Percentiles rank a stretch among this genome's conserved stretches.
These are phyloP conservation scores for Chiua virens DNA, from an alignment of 768 basidiomycete genomes.

Conservation along the genomic window DNA sequence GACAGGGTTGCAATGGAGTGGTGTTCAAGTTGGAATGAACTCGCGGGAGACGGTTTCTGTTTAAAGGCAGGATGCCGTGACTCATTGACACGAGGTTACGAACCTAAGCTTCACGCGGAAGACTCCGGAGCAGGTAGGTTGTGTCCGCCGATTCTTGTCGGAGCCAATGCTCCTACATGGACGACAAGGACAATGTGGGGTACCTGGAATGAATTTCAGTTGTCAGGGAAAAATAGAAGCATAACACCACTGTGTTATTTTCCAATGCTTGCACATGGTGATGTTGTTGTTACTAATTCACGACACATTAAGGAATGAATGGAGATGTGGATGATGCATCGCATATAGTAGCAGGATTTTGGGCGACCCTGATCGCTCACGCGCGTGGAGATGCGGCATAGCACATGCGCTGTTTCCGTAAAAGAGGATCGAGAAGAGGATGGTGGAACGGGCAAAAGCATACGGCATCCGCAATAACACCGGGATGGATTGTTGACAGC, in stretches of 20 bases:
- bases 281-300: neutral
- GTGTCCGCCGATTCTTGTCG: neutral
- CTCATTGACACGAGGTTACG: slow-evolving; percentile 16
- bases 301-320: slow-evolving; percentile 3
- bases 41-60: slow-evolving; percentile 10
- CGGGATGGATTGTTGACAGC: neutral
- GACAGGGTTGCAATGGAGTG: slow-evolving; percentile 21
- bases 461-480: slow-evolving; percentile 22
- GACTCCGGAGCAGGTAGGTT: neutral
- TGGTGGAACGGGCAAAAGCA: slow-evolving; percentile 2
- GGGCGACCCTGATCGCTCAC: slow-evolving; percentile 19
- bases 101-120: slow-evolving; percentile 7
- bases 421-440: neutral
- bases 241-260: neutral
- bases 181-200: neutral
- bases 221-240: slow-evolving; percentile 1
- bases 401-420: slow-evolving; percentile 11
- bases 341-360: neutral
- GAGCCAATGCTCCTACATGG: neutral
- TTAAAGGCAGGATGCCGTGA: slow-evolving; percentile 20
- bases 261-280: too few relatives aligned
- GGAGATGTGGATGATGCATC: slow-evolving; percentile 1
- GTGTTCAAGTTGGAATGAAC: slow-evolving; percentile 14
- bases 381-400: slow-evolving; percentile 6
- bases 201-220: neutral